Evolutionary conservation across 2,329 filamentous ascomycete species (phyloP), one percentile per base, ranked within the genome.

Genomic region (Myriangium duriaei): DNA sequence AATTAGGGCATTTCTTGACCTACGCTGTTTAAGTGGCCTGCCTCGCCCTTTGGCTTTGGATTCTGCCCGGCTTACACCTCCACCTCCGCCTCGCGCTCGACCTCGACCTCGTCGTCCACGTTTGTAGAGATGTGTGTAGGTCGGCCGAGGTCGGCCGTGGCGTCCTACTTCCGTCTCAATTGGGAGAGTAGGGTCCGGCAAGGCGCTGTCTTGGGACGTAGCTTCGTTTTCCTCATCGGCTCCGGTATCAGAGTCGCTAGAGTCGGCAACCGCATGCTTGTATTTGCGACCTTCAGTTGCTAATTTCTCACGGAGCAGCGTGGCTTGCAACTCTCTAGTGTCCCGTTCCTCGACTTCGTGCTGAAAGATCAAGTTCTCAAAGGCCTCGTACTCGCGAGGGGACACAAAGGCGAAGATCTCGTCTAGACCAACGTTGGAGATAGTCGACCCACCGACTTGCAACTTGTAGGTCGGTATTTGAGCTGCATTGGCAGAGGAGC

Each of bases 391-490:
- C 21, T 56, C 50, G 18, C 48, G 43, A n/a, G 52, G 42, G 4
- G 53, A 57, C 11, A 58, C 50, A 39, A 55, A 58, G 13, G 57
- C 49, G 6, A 53, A 41, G 13, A 58, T 47, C 33, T 57, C 53
- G 10, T 52, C 34, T 3, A 56, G 30, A 5, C 42, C 37, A 29
- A 59, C 44, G 29, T 50, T 46, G 3, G 47, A 37, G 2, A 56
- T 39, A 5, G 43, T 34, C 3, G 48, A 44, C 2, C 45, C 41
- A 21, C 51, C 55, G 15, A 57, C 47, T 30, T 45, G 45, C 15
- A 58, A n/a, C 1, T 42, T 45, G 37, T 56, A 58, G 10, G 46
- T 43, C 2, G 36, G 31, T 4, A 47, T 43, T 5, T 41, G 45
- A 17, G 34, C 34, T 4, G 32, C 36, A 5, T 42, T 44, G 17